phyloP scores from a whole-genome alignment of 148 eudicot genomes.

The Dysphania ambrosioides region DNA sequence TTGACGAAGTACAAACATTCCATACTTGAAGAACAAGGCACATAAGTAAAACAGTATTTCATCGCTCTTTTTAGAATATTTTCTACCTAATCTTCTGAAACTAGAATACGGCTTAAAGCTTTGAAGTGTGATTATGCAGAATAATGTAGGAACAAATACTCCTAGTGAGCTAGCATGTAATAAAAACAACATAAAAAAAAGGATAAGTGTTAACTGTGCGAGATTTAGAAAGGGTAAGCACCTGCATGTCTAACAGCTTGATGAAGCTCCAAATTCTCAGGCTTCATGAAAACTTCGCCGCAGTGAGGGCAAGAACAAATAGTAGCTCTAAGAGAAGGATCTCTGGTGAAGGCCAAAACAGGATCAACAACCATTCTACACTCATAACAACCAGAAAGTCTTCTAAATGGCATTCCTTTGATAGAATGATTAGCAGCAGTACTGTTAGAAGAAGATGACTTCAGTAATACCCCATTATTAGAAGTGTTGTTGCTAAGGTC shows the following conservation, averaged over 20 bases:
- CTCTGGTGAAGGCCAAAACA: slow-evolving; percentile 66
- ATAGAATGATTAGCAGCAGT: slow-evolving; percentile 28
- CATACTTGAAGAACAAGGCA: slow-evolving; percentile 28
- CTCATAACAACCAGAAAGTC: slow-evolving; percentile 84
- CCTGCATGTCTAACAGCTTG: slow-evolving; percentile 91
- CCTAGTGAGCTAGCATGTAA: too few species aligned
- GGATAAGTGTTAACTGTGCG: not conserved
- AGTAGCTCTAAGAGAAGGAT: slow-evolving; percentile 67
- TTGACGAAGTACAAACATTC: slow-evolving; percentile 20
- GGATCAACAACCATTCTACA: slow-evolving; percentile 91
- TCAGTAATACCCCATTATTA: slow-evolving; percentile 14
- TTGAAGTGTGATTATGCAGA: not conserved
- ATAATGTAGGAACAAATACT: too few species aligned
- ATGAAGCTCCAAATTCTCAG: slow-evolving; percentile 85
- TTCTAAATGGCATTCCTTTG: slow-evolving; percentile 71
- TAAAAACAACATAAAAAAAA: too few species aligned
- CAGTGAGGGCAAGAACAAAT: slow-evolving; percentile 73
- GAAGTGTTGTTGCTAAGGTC: slow-evolving; percentile 25
- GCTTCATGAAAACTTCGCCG: slow-evolving; percentile 76
- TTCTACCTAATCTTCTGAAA: slow-evolving; percentile 7
- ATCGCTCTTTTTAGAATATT: not conserved
- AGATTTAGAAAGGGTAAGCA: slow-evolving; percentile 23
- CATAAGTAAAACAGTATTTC: not conserved
- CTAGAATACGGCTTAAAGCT: not conserved
- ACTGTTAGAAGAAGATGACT: slow-evolving; percentile 21